phyloP scores from a whole-genome alignment of 73 alveolate genomes.

The Uronychia binucleata region DNA sequence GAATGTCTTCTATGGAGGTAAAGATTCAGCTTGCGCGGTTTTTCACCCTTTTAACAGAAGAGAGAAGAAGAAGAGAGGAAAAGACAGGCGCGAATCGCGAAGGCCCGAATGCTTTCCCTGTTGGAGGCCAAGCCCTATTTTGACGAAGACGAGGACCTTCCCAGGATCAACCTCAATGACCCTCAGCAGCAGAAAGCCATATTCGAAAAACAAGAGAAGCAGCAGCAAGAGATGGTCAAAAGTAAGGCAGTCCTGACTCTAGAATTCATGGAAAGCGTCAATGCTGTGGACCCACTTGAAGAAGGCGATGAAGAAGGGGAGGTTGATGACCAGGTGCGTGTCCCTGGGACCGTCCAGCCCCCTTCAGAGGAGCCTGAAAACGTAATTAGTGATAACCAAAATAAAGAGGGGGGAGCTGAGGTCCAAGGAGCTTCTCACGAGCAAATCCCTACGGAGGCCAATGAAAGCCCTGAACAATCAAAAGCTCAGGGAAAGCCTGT shows the following conservation, averaged over 20 bases:
- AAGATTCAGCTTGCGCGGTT: too few species aligned
- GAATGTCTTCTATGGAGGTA: too few species aligned
- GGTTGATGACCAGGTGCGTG: not conserved
- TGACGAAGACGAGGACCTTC: constrained; percentile 11
- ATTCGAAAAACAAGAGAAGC: constrained; percentile 22
- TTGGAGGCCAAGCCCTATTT: not conserved
- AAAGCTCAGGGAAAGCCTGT: not conserved
- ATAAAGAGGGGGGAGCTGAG: not conserved
- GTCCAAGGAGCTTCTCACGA: too few species aligned
- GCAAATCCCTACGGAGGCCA: too few species aligned
- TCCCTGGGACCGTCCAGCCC: not conserved
- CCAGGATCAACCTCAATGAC: constrained; percentile 4
- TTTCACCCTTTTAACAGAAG: constrained; percentile 9
- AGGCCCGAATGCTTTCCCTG: constrained; percentile 50
- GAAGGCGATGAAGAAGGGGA: not conserved
- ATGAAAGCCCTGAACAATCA: not conserved
- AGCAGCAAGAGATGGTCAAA: constrained; percentile 4
- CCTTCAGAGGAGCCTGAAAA: not conserved
- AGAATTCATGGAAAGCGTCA: not conserved
- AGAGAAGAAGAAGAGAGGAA: constrained; percentile 56
- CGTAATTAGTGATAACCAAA: not conserved
- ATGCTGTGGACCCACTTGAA: not conserved
- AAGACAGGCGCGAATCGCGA: constrained; percentile 71
- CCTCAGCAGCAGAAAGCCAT: constrained; percentile 31
- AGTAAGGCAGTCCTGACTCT: not conserved